Conservation (phyloP, 2,329 filamentous ascomycete genomes). For the Fusarium equiseti region DNA sequence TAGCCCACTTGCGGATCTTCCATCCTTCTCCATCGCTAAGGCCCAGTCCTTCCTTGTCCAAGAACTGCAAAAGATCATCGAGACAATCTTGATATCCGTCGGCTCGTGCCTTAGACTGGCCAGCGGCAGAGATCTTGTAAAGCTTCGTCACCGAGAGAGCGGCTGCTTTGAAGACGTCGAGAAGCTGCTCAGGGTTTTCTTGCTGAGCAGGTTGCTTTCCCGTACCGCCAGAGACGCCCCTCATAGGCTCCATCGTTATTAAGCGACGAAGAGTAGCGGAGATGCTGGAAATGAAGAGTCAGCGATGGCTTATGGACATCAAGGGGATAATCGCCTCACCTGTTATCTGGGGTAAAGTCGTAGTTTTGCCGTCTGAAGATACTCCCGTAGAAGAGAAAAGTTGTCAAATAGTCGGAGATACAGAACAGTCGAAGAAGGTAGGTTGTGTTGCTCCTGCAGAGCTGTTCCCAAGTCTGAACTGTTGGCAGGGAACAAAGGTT, state of each 20-base stretch:
- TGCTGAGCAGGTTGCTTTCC: conserved; percentile 50
- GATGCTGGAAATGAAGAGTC: conserved; percentile 20
- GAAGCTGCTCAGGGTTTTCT: conserved; percentile 72
- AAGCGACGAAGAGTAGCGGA: conserved; percentile 8
- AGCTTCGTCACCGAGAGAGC: conserved; percentile 95
- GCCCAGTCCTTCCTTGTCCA: conserved; percentile 85
- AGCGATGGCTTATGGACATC: conserved; percentile 19
- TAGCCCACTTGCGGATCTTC: conserved; percentile 72
- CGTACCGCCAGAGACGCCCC: conserved; percentile 45
- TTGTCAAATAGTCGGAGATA: background rate
- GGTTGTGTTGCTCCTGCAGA: conserved; percentile 23
- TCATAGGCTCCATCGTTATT: conserved; percentile 51
- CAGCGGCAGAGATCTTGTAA: conserved; percentile 89
- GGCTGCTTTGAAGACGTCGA: conserved; percentile 91
- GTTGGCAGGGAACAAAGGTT: conserved; percentile 34
- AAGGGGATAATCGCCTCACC: conserved; percentile 33
- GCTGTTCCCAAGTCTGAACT: conserved; percentile 20
- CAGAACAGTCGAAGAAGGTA: conserved; percentile 21
- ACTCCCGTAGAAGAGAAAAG: background rate
- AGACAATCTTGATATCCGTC: conserved; percentile 95
- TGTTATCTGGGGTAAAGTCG: background rate
- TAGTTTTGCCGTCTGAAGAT: background rate
- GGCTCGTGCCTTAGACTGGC: conserved; percentile 78
- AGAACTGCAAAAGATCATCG: conserved; percentile 86
- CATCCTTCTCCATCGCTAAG: conserved; percentile 82